Evolutionary conservation across 2,329 filamentous ascomycete genomes (phyloP).

Genomic region (Fusarium heterosporum): DNA sequence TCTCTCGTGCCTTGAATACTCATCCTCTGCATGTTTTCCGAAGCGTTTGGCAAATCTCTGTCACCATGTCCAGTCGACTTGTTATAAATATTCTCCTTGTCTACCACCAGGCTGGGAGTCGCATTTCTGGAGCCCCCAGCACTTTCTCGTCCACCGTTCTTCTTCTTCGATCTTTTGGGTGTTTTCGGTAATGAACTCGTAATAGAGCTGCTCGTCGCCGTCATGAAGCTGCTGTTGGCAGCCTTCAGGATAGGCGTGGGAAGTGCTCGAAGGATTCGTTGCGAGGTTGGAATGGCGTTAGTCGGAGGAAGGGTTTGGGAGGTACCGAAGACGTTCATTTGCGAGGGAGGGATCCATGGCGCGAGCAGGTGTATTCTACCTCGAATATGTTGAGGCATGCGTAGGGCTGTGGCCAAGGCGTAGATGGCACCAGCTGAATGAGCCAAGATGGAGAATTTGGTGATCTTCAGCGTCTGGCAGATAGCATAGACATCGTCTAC

Average conservation of each 20-base stretch:
- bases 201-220: slow-evolving; percentile 86
- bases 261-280: slow-evolving; percentile 88
- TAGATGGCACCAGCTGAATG: slow-evolving; percentile 99
- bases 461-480: slow-evolving; percentile 90
- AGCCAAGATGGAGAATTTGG: slow-evolving; percentile 94
- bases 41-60: slow-evolving; percentile 46
- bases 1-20: slow-evolving; percentile 49
- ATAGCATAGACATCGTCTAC: slow-evolving; percentile 88
- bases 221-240: slow-evolving; percentile 96
- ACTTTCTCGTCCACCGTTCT: slow-evolving; percentile 58
- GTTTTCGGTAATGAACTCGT: slow-evolving; percentile 80
- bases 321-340: slow-evolving; percentile 82
- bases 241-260: slow-evolving; percentile 92
- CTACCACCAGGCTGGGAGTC: slow-evolving; percentile 51
- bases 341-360: slow-evolving; percentile 96
- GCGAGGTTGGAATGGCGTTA: slow-evolving; percentile 89
- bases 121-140: slow-evolving; percentile 52
- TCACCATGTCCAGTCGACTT: slow-evolving; percentile 46
- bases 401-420: slow-evolving; percentile 90
- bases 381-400: slow-evolving; percentile 95
- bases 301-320: slow-evolving; percentile 81
- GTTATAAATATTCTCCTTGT: slow-evolving; percentile 63
- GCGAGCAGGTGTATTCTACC: slow-evolving; percentile 94
- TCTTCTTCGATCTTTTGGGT: slow-evolving; percentile 70
- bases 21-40: slow-evolving; percentile 64